Percentiles rank a stretch among this genome's conserved stretches.
phyloP scores from a whole-genome alignment of 768 basidiomycete species.

The Leccinum rimulosum region DNA sequence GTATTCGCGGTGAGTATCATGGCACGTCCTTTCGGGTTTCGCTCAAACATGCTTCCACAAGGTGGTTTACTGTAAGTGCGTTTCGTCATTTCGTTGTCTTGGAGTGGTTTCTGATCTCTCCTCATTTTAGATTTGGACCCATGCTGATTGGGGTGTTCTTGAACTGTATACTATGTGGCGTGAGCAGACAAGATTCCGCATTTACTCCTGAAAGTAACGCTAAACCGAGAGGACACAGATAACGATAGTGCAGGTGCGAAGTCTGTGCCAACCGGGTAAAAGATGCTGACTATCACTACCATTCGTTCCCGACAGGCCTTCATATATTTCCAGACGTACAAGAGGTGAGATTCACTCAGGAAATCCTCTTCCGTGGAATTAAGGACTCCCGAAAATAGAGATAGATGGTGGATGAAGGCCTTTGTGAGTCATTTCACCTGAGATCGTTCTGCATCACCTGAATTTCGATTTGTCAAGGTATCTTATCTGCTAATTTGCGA shows the following conservation, averaged over 20 bases:
- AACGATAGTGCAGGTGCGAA: constrained; percentile 10
- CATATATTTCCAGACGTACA: constrained; percentile 45
- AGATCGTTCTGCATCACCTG: not conserved
- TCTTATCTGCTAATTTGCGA: constrained; percentile 45
- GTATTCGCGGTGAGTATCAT: not conserved
- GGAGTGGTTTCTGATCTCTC: constrained; percentile 34
- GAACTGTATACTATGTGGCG: constrained; percentile 18
- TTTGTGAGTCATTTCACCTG: constrained; percentile 34
- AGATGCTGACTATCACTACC: not conserved
- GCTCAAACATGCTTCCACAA: not conserved
- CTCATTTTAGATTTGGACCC: constrained; percentile 32
- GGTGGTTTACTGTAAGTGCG: not conserved
- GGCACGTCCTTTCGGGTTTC: not conserved
- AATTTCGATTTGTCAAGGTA: constrained; percentile 31
- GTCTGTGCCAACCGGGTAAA: not conserved
- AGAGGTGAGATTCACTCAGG: constrained; percentile 27
- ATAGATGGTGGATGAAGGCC: constrained; percentile 43
- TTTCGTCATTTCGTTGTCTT: not conserved
- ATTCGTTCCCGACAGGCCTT: constrained; percentile 34
- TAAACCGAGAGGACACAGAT: constrained; percentile 6
- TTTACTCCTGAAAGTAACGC: not conserved
- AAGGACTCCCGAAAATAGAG: constrained; percentile 23
- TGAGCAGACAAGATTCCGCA: not conserved
- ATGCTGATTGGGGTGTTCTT: constrained; percentile 13
- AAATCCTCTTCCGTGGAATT: not conserved